These are phyloP conservation scores for Vachellia pachyceras DNA, from an alignment of 306 rosid species.

Conservation along the genomic window DNA sequence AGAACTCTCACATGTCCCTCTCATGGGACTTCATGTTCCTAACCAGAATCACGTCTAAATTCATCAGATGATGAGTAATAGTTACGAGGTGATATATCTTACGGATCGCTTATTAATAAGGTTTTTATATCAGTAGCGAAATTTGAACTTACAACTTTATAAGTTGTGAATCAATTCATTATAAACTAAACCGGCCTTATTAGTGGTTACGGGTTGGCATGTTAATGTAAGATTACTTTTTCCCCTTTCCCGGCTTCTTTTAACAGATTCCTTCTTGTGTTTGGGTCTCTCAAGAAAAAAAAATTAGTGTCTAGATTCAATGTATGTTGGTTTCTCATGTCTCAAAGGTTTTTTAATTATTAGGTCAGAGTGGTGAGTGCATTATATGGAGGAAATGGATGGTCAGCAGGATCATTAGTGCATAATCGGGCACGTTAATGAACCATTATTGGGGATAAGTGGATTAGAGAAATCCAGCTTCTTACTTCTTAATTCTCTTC, in stretches of 20 bases:
- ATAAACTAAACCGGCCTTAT: too few relatives aligned
- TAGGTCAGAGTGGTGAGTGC: neutral
- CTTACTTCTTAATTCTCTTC: neutral
- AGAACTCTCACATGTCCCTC: neutral
- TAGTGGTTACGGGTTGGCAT: neutral
- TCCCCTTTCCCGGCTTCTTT: neutral
- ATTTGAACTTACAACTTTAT: too few relatives aligned
- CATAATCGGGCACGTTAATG: neutral
- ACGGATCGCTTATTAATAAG: too few relatives aligned
- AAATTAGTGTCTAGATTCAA: neutral
- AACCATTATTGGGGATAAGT: neutral
- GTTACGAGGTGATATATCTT: neutral
- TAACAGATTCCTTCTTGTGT: neutral
- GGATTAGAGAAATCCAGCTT: neutral
- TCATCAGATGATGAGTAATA: neutral
- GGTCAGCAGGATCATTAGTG: neutral
- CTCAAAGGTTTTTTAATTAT: neutral
- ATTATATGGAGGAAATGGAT: neutral
- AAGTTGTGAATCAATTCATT: too few relatives aligned
- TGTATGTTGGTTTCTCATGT: neutral
- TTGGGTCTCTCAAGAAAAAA: too few relatives aligned
- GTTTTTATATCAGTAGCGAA: too few relatives aligned
- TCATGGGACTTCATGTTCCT: slow-evolving; percentile 22
- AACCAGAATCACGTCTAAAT: slow-evolving; percentile 22
- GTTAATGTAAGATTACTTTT: slow-evolving; percentile 14